Percentiles rank a stretch among this genome's conserved stretches.
phyloP scores from a whole-genome alignment of 768 basidiomycete genomes.

The Rhodotorula diobovata region DNA sequence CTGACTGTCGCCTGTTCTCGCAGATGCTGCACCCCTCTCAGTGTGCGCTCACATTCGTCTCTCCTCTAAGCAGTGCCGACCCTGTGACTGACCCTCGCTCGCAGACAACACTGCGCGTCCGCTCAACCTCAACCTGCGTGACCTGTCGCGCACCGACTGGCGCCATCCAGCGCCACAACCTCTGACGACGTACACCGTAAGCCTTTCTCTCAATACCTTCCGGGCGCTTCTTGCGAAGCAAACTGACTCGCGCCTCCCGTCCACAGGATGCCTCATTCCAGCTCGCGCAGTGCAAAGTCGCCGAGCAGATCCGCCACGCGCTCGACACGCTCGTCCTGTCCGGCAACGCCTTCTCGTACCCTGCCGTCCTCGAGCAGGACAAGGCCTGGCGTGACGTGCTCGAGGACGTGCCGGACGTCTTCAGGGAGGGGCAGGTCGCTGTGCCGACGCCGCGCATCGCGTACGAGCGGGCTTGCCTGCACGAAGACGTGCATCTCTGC shows the following conservation, averaged over 20 bases:
- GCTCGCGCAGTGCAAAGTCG: slow-evolving; percentile 28
- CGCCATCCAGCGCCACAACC: background rate
- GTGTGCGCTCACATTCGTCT: slow-evolving; percentile 4
- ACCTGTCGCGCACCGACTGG: slow-evolving; percentile 31
- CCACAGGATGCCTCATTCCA: slow-evolving; percentile 33
- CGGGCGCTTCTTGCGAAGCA: no score
- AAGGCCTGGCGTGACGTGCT: slow-evolving; percentile 16
- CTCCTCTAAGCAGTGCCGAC: accelerated
- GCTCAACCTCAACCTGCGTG: slow-evolving; percentile 22
- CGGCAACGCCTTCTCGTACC: slow-evolving; percentile 10
- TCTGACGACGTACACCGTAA: slow-evolving; percentile 17
- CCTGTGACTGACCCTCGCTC: no score
- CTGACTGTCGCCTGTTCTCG: no score
- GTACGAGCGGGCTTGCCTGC: slow-evolving; percentile 29
- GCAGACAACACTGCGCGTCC: slow-evolving; percentile 36
- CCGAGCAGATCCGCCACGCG: slow-evolving; percentile 22
- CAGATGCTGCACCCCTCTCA: slow-evolving; percentile 36
- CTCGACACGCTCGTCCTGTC: slow-evolving; percentile 35
- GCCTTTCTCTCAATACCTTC: background rate
- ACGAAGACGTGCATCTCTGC: slow-evolving; percentile 21
- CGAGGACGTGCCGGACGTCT: slow-evolving; percentile 15
- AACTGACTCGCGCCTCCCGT: background rate
- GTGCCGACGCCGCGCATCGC: background rate
- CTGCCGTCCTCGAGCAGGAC: slow-evolving; percentile 28
- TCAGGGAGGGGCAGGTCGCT: background rate